Percentiles rank a stretch among this genome's conserved stretches.
Evolutionary conservation across 1,139 yeast species (phyloP).

Genomic region (Pichia norvegensis): DNA sequence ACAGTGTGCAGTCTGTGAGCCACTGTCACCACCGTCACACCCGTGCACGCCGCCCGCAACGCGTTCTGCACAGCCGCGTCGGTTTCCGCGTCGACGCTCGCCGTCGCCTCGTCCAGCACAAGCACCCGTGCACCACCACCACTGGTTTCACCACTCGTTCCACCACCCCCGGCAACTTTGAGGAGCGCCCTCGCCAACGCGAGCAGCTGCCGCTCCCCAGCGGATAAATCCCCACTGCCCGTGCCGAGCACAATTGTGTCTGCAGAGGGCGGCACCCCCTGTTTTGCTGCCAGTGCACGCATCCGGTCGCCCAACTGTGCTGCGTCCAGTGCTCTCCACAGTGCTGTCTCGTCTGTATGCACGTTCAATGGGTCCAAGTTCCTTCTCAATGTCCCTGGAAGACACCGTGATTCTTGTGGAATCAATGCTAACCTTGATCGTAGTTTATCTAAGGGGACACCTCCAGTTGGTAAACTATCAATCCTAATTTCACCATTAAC

Average conservation of each 20-base stretch:
- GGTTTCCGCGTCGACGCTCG: constrained; percentile 76
- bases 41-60: constrained; percentile 52
- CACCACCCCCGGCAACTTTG: too few relatives aligned
- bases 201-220: constrained; percentile 71
- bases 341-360: constrained; percentile 44
- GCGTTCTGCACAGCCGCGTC: constrained; percentile 70
- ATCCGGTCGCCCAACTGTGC: constrained; percentile 40
- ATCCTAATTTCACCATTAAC: constrained; percentile 44
- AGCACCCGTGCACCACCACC: constrained; percentile 29
- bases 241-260: constrained; percentile 35
- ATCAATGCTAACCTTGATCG: constrained; percentile 53
- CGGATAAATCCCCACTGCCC: constrained; percentile 67
- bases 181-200: constrained; percentile 65
- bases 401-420: constrained; percentile 64
- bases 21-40: constrained; percentile 67
- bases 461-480: constrained; percentile 40
- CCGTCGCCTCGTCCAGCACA: constrained; percentile 78
- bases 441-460: constrained; percentile 31
- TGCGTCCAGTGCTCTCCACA: constrained; percentile 44
- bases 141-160: too few relatives aligned
- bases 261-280: neutral
- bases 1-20: constrained; percentile 83
- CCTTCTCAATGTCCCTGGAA: constrained; percentile 53
- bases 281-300: neutral
- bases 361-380: constrained; percentile 54